These are phyloP conservation scores for Tardiomyces depauwii DNA, from an alignment of 1,139 yeast species.

Conservation along the genomic window DNA sequence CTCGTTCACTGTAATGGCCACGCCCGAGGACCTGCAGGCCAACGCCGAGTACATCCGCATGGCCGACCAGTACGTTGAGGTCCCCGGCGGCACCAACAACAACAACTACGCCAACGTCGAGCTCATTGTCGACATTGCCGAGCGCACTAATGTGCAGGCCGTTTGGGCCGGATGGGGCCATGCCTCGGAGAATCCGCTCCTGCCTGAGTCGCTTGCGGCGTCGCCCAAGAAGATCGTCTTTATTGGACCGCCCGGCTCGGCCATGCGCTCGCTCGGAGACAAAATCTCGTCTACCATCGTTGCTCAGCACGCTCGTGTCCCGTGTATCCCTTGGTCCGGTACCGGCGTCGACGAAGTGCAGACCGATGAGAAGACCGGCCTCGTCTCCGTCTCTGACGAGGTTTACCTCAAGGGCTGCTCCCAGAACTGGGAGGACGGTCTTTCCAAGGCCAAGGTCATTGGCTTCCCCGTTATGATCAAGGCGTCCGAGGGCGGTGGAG, in stretches of 20 bases:
- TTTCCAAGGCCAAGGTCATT: slow-evolving; percentile 69
- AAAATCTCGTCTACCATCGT: slow-evolving; percentile 95
- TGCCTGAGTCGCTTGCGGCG: slow-evolving; percentile 88
- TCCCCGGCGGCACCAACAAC: slow-evolving; percentile 98
- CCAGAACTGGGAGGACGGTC: slow-evolving; percentile 76
- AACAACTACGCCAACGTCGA: slow-evolving; percentile 98
- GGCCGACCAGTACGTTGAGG: slow-evolving; percentile 98
- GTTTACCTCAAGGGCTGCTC: slow-evolving; percentile 85
- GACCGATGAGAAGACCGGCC: slow-evolving; percentile 53
- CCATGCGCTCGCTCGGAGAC: slow-evolving; percentile 99
- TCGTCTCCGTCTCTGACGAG: slow-evolving; percentile 81
- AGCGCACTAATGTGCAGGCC: slow-evolving; percentile 91
- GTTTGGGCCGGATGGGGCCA: slow-evolving; percentile 99
- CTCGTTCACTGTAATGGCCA: slow-evolving; percentile 95
- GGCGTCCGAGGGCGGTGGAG: slow-evolving; percentile 99
- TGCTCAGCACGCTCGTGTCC: slow-evolving; percentile 96
- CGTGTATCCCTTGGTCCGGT: slow-evolving; percentile 99
- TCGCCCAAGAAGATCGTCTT: slow-evolving; percentile 82
- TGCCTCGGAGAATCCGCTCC: slow-evolving; percentile 91
- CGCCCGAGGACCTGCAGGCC: slow-evolving; percentile 95
- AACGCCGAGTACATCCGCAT: slow-evolving; percentile 96
- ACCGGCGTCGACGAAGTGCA: slow-evolving; percentile 82
- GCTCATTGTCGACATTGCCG: slow-evolving; percentile 92
- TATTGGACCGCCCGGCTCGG: slow-evolving; percentile 97
- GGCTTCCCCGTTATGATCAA: slow-evolving; percentile 93